Percentiles rank a stretch among this genome's conserved stretches.
phyloP scores from a whole-genome alignment of 768 basidiomycete genomes.

The Tylopilus sp. region DNA sequence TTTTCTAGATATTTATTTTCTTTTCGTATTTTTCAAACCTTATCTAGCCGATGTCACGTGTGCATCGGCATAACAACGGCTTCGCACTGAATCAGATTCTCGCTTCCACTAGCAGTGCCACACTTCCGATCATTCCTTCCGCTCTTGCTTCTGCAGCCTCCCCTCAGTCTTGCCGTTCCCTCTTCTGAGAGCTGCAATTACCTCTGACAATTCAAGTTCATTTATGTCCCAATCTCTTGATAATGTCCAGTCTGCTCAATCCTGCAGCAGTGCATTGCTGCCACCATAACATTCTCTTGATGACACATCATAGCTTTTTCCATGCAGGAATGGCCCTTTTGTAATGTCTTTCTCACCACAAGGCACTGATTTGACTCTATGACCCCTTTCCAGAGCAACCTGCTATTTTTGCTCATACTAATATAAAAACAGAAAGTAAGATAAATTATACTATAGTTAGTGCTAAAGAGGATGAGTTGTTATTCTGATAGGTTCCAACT shows the following conservation, averaged over 20 bases:
- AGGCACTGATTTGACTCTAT: too few species aligned
- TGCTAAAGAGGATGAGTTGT: too few species aligned
- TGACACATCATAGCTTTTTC: neutral
- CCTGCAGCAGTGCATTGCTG: neutral
- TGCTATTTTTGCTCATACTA: too few species aligned
- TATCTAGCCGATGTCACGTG: constrained; percentile 30
- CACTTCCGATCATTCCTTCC: constrained; percentile 18
- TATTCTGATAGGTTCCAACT: too few species aligned
- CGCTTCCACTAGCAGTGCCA: constrained; percentile 13
- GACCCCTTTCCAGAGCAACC: too few species aligned
- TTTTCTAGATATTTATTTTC: neutral
- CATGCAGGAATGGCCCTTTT: neutral
- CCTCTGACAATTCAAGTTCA: neutral
- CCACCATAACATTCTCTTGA: neutral
- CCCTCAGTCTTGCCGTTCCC: neutral
- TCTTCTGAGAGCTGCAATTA: too few species aligned
- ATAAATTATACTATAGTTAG: too few species aligned
- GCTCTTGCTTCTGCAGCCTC: neutral
- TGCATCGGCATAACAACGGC: constrained; percentile 10
- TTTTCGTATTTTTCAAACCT: constrained; percentile 5
- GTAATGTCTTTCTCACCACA: too few species aligned
- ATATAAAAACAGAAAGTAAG: too few species aligned
- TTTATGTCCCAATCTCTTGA: neutral
- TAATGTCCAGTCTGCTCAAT: neutral
- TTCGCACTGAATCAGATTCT: constrained; percentile 4